Base-by-base conservation (phyloP, 169 alveolate genomes). In the Cryptosporidium sp. region DNA sequence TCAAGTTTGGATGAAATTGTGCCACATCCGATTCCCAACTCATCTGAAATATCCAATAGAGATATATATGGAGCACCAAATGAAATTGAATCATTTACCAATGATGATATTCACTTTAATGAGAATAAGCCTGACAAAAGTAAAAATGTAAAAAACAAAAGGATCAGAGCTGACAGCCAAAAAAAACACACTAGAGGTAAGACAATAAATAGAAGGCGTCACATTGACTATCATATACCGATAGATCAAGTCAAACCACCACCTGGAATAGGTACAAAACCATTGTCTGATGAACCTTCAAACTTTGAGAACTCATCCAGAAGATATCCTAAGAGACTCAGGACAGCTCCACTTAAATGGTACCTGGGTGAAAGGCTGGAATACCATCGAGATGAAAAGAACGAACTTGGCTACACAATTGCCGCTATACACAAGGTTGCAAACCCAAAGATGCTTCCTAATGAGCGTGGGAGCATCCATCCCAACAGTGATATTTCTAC, bases 381-480 rank as follows among this genome's bases (percentile, higher is more conserved):
- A 60, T 80, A 80, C 35, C 89, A 80, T 10, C 67, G 89, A 7
- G 89, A 80, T 61, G 89, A 80, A 80, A 80, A 62, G 35, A 80
- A 53, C 18, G 89, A 80, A 26, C 67, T 80, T 26, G 89, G 89
- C 5, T 80, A 80, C 69, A 80, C 89, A 10, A 80, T 80, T 62
- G 89, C 89, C 1, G 89, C 89, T 8, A 80, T 80, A 45, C 89
- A 80, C 16, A 80, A 80, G 18, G 89, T 80, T 60, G 75, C 89
- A 33, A 80, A 80, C 45, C 89, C 89, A 31, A 80, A 42, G 42
- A 80, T 80, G 89, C 73, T 80, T 37, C 89, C 89, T 9, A 80
- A 80, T 58, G 89, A 80, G 18, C 73, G 89, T 42, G 89, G 89
- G 21, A 80, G 89, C 45, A 80, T 80, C 1, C 70, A 80, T 58